These are phyloP conservation scores for Cornus kousa DNA, from an alignment of 148 eudicot genomes.

Conservation along the genomic window DNA sequence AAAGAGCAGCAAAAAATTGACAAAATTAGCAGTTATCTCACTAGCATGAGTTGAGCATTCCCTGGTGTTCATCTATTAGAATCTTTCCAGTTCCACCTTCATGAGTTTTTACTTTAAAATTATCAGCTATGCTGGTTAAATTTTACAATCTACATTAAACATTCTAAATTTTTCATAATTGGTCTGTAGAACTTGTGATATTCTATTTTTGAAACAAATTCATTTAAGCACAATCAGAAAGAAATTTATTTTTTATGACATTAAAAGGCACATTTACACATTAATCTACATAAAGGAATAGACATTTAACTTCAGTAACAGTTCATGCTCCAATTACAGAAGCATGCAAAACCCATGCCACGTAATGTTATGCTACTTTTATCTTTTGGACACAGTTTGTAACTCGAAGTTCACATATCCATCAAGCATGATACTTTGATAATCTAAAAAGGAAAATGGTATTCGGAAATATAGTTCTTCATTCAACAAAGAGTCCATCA, in stretches of 20 bases:
- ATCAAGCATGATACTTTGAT: not conserved
- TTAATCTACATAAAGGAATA: not conserved
- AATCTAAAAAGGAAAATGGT: not conserved
- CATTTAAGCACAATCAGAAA: not conserved
- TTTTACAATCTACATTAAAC: not conserved
- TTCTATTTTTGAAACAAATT: not conserved
- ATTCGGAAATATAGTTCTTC: not conserved
- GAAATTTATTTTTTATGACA: too few species aligned
- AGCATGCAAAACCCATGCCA: too few species aligned
- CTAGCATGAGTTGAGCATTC: too few species aligned
- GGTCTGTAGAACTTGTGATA: not conserved
- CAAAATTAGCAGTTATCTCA: not conserved
- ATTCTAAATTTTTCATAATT: not conserved
- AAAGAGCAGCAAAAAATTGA: not conserved
- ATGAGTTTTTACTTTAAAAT: not conserved
- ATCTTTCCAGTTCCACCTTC: not conserved
- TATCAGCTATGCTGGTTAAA: not conserved
- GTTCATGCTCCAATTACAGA: not conserved
- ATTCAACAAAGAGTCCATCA: too few species aligned
- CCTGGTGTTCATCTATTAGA: not conserved
- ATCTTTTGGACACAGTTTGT: too few species aligned
- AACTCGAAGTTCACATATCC: too few species aligned
- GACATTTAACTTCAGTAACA: not conserved
- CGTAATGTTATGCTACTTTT: not conserved
- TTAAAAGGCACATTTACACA: too few species aligned